Percentiles rank a stretch among this genome's conserved stretches.
Evolutionary conservation across 768 basidiomycete species (phyloP).

Genomic region (Psilocybe tampanensis): DNA sequence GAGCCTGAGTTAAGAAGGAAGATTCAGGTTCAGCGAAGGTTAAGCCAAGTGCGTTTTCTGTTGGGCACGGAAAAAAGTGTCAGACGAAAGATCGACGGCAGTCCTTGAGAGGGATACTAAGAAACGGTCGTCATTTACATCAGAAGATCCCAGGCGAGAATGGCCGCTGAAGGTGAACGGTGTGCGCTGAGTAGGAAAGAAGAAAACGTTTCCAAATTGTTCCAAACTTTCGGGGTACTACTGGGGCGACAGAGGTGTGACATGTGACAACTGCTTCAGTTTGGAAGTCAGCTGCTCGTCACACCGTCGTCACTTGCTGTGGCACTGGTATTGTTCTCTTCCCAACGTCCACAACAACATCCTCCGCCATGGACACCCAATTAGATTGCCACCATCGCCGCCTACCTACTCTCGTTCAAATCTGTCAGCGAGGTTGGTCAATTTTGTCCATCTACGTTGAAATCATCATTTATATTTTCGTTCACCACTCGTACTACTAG

Average conservation of each 20-base stretch:
- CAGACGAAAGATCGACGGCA: background rate
- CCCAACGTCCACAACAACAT: slow-evolving; percentile 2
- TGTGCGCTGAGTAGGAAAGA: background rate
- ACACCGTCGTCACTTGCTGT: background rate
- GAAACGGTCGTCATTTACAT: too few relatives aligned
- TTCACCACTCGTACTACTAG: slow-evolving; percentile 47
- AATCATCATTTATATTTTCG: background rate
- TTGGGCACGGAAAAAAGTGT: background rate
- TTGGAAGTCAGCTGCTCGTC: slow-evolving; percentile 7
- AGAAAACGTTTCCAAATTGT: slow-evolving; percentile 12
- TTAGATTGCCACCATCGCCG: slow-evolving; percentile 32
- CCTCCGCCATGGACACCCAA: slow-evolving; percentile 19
- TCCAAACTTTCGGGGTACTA: too few relatives aligned
- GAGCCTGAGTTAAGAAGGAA: background rate
- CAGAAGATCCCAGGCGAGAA: background rate
- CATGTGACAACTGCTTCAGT: too few relatives aligned
- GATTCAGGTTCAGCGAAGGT: background rate
- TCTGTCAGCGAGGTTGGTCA: slow-evolving; percentile 72
- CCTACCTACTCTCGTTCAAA: slow-evolving; percentile 64
- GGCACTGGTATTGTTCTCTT: slow-evolving; percentile 2
- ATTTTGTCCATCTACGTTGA: background rate
- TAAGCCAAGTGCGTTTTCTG: background rate
- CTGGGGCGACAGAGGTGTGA: too few relatives aligned
- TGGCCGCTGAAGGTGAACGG: too few relatives aligned
- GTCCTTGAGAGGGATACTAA: too few relatives aligned